phyloP scores from a whole-genome alignment of 495 filamentous ascomycete genomes.

The Chaetomidium leptoderma region DNA sequence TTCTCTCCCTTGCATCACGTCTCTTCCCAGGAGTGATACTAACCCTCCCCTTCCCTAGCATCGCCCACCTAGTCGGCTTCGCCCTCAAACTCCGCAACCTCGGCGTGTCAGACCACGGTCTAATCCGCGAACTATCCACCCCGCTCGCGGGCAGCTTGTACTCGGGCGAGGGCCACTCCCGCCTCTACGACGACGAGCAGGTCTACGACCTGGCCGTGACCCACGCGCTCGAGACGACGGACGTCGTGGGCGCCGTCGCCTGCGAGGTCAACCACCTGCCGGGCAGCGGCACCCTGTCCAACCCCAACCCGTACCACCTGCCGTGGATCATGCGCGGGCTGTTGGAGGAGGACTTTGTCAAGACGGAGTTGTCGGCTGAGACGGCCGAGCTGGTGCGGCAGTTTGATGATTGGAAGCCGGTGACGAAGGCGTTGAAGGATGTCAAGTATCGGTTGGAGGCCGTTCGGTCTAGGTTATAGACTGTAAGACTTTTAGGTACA shows the following conservation, averaged over 20 bases:
- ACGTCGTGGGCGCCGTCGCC: slow-evolving; percentile 46
- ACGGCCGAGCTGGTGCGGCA: slow-evolving; percentile 73
- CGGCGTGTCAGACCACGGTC: slow-evolving; percentile 84
- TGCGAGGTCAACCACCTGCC: slow-evolving; percentile 36
- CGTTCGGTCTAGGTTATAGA: slow-evolving; percentile 74
- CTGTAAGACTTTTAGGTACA: background rate
- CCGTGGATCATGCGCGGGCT: slow-evolving; percentile 93
- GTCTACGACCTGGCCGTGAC: slow-evolving; percentile 85
- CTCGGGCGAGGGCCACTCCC: slow-evolving; percentile 85
- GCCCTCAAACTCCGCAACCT: slow-evolving; percentile 88
- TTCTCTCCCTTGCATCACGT: slow-evolving; percentile 4
- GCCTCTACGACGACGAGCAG: slow-evolving; percentile 84
- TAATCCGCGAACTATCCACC: slow-evolving; percentile 83
- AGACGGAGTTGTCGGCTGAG: slow-evolving; percentile 69
- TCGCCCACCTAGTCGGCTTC: slow-evolving; percentile 90
- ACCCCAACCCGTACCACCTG: slow-evolving; percentile 76
- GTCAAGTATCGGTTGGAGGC: slow-evolving; percentile 94
- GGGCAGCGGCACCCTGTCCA: no score
- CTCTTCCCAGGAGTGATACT: slow-evolving; percentile 1
- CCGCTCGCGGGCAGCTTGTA: slow-evolving; percentile 91
- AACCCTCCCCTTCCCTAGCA: slow-evolving; percentile 37
- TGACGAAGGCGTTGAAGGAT: slow-evolving; percentile 85
- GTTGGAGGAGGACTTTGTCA: slow-evolving; percentile 87
- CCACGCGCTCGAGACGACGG: slow-evolving; percentile 80
- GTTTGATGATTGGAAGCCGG: slow-evolving; percentile 92